phyloP scores from a whole-genome alignment of 1,139 yeast genomes.

The Sugiyamaella pinicola region DNA sequence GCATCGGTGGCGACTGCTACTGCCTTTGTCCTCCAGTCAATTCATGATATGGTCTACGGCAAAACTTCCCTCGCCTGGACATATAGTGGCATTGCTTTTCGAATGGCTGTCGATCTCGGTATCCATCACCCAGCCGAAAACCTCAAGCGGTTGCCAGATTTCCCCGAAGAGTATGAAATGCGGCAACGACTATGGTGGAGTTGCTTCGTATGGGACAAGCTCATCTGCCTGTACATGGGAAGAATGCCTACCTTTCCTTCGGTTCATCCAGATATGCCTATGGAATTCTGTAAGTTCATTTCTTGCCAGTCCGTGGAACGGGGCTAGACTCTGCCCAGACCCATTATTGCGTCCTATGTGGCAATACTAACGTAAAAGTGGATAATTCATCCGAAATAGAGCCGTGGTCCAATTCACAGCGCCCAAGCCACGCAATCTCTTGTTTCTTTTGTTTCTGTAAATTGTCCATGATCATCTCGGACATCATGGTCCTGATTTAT shows the following conservation, averaged over 20 bases:
- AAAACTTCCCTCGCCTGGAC: constrained; percentile 21
- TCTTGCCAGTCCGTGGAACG: not conserved
- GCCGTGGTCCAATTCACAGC: constrained; percentile 15
- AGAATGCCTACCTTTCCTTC: constrained; percentile 22
- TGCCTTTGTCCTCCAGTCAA: constrained; percentile 20
- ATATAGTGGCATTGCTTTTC: constrained; percentile 21
- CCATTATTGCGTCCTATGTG: too few relatives aligned
- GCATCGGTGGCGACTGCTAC: constrained; percentile 21
- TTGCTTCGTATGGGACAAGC: constrained; percentile 23
- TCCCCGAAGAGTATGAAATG: constrained; percentile 18
- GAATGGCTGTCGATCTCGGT: constrained; percentile 21
- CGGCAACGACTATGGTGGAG: constrained; percentile 23
- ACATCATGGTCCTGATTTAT: constrained; percentile 21
- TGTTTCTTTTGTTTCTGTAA: constrained; percentile 15
- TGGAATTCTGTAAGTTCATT: constrained; percentile 16
- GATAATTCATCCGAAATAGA: constrained; percentile 19
- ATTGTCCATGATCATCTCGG: constrained; percentile 20
- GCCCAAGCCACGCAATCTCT: constrained; percentile 17
- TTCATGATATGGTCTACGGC: constrained; percentile 21
- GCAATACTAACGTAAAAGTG: constrained; percentile 7
- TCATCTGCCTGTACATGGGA: constrained; percentile 23
- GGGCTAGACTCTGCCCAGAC: too few relatives aligned
- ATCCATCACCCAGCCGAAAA: constrained; percentile 18
- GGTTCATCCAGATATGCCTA: constrained; percentile 20
- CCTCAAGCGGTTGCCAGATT: constrained; percentile 15